Evolutionary conservation across 371 early-diverging fungal genomes (phyloP), one percentile per base, ranked within the genome.

Genomic region (Dentiscutata heterogama): DNA sequence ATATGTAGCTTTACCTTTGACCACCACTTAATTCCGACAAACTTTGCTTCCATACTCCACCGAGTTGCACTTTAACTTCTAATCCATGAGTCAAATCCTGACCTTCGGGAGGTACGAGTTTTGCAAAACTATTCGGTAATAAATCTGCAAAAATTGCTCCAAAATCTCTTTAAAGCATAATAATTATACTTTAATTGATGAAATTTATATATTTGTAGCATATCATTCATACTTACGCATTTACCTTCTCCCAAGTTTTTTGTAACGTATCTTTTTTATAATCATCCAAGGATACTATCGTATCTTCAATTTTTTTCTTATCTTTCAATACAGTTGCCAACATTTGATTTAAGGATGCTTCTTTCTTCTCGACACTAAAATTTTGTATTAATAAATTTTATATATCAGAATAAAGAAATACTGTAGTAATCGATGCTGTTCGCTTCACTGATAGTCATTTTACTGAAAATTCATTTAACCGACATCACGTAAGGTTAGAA

Each of bases 11-110:
- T 11, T 11, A 94, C 91, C 99, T 89, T 88, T 99, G 99, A 0
- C 99, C 99, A 86, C 99, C 99, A 85, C 97, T 97, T 16, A 99
- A 88, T 88, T 99, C 99, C 1, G 95, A 94, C 76, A 99, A 87
- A 79, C 97, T 97, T 27, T 98, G 93, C 85, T 99, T 99, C 99
- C 99, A 99, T 6, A 97, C 96, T 31, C 96, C 96, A 39, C 99
- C 99, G 46, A 99, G 91, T 82, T 94, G 95, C 13, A 99, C 99
- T 82, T 95, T 95, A 78, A 99, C 93, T 80, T 98, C 98, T 81
- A 98, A 88, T 0, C 99, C 99, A 0, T 95, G 93, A 0, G 93
- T 91, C n/a, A 99, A 91, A 3, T 89, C 89, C 83, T 92, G 87
- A 3, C 95, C 96, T 78, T 96, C 97, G 6, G 94, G 93, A 56